Conservation (phyloP, 345 rosid species). For the Diplotaxis tenuifolia region DNA sequence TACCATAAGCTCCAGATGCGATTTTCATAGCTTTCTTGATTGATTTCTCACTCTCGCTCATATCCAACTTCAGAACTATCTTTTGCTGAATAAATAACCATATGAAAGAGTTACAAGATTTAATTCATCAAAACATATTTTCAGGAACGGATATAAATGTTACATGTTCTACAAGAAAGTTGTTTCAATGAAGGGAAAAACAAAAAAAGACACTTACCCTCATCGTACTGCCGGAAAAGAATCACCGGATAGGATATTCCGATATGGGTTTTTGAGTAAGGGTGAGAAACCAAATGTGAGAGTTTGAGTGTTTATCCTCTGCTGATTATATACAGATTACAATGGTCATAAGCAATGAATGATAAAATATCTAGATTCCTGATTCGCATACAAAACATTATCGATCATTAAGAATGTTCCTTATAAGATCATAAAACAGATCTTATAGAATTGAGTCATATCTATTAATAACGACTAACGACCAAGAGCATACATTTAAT, state of each 20-base stretch:
- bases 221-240: not conserved
- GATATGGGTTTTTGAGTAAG: not conserved
- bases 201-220: not conserved
- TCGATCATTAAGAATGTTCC: not conserved
- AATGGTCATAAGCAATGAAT: not conserved
- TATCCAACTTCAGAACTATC: slow-evolving; percentile 30
- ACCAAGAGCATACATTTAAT: not conserved
- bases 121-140: not conserved
- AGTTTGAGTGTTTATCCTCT: not conserved
- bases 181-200: not conserved
- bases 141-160: not conserved
- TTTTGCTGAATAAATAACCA: slow-evolving; percentile 27
- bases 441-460: not conserved
- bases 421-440: not conserved
- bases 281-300: not conserved
- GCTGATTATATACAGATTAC: not conserved
- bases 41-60: slow-evolving; percentile 10
- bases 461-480: not conserved
- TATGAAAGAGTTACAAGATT: not conserved
- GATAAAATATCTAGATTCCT: not conserved
- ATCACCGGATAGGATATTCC: not conserved
- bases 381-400: not conserved
- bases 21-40: slow-evolving; percentile 36
- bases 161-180: slow-evolving; percentile 1
- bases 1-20: slow-evolving; percentile 11